Percentiles rank a stretch among this genome's conserved stretches.
Evolutionary conservation across 2,329 filamentous ascomycete genomes (phyloP).

Genomic region (Talaromyces sp.): DNA sequence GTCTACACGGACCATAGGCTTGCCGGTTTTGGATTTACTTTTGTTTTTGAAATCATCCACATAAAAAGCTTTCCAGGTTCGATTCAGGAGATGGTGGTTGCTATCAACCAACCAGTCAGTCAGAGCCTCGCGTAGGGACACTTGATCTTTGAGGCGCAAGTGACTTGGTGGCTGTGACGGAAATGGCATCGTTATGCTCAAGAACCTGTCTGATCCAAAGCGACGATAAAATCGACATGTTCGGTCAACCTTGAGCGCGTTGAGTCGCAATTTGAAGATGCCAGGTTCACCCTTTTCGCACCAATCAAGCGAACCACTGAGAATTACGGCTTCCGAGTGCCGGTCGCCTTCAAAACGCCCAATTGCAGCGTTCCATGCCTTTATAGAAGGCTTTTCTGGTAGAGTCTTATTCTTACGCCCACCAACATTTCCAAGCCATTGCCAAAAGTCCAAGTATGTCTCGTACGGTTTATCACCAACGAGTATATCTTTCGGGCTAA

Average conservation of each 20-base stretch:
- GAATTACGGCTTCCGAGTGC: slow-evolving; percentile 37
- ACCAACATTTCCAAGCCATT: slow-evolving; percentile 29
- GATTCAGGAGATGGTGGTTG: slow-evolving; percentile 40
- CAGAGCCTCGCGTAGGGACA: slow-evolving; percentile 34
- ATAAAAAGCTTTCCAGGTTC: slow-evolving; percentile 46
- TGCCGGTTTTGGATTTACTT: slow-evolving; percentile 22
- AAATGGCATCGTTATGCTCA: slow-evolving; percentile 39
- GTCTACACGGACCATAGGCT: slow-evolving; percentile 31
- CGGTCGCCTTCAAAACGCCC: slow-evolving; percentile 31
- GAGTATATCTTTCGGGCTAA: slow-evolving; percentile 30
- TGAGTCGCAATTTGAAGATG: slow-evolving; percentile 39
- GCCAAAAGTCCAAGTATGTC: slow-evolving; percentile 34
- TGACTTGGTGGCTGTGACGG: slow-evolving; percentile 28
- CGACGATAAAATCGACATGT: slow-evolving; percentile 46
- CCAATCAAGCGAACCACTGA: slow-evolving; percentile 43
- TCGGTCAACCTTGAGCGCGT: slow-evolving; percentile 41
- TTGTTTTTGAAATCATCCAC: slow-evolving; percentile 38
- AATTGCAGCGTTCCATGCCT: slow-evolving; percentile 36
- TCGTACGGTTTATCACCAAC: slow-evolving; percentile 25
- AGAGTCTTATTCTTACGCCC: slow-evolving; percentile 25
- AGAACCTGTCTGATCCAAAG: slow-evolving; percentile 48
- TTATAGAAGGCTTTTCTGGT: slow-evolving; percentile 31
- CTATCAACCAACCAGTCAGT: slow-evolving; percentile 40
- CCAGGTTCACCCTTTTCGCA: slow-evolving; percentile 30
- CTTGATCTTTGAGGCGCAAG: slow-evolving; percentile 24